Conservation (phyloP, 495 filamentous ascomycete genomes). For the Aspergillus olivimuriae region DNA sequence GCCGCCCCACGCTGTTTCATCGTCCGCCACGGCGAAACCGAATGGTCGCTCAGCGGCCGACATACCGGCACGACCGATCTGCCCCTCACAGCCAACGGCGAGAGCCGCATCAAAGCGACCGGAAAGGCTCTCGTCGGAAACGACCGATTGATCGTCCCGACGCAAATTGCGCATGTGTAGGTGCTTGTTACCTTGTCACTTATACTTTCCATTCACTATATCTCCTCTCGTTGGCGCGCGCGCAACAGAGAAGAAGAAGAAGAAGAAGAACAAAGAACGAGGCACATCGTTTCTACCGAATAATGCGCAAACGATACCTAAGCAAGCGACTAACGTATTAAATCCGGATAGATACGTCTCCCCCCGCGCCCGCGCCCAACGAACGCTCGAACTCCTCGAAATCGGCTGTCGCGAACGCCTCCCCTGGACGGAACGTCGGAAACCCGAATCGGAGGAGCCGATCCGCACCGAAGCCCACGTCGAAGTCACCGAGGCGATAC, state of each 20-base stretch:
- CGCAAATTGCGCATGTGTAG: conserved; percentile 69
- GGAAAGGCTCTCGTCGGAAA: conserved; percentile 77
- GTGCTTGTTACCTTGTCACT: conserved; percentile 9
- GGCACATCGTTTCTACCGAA: too few relatives aligned
- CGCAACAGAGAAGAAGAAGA: too few relatives aligned
- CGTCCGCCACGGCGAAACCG: conserved; percentile 89
- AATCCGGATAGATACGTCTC: conserved; percentile 65
- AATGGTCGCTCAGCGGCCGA: conserved; percentile 91
- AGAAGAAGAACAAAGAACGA: too few relatives aligned
- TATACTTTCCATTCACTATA: not conserved
- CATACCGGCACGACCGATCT: conserved; percentile 88
- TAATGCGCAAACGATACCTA: not conserved
- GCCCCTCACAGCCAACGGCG: conserved; percentile 77
- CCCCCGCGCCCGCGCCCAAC: conserved; percentile 76
- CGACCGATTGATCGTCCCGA: conserved; percentile 80
- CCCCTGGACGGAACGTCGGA: conserved; percentile 46
- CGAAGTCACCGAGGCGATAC: conserved; percentile 67
- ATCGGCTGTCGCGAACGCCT: conserved; percentile 48
- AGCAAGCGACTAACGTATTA: not conserved
- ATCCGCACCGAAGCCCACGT: conserved; percentile 50
- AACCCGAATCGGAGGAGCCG: conserved; percentile 27
- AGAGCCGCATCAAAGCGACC: conserved; percentile 75
- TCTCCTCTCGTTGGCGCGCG: too few relatives aligned
- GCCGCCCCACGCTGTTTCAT: conserved; percentile 86
- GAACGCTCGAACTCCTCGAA: conserved; percentile 77